Evolutionary conservation across 106 monocot species (phyloP), one percentile per base, ranked within the genome.

Genomic region (Apostasia ramifera): DNA sequence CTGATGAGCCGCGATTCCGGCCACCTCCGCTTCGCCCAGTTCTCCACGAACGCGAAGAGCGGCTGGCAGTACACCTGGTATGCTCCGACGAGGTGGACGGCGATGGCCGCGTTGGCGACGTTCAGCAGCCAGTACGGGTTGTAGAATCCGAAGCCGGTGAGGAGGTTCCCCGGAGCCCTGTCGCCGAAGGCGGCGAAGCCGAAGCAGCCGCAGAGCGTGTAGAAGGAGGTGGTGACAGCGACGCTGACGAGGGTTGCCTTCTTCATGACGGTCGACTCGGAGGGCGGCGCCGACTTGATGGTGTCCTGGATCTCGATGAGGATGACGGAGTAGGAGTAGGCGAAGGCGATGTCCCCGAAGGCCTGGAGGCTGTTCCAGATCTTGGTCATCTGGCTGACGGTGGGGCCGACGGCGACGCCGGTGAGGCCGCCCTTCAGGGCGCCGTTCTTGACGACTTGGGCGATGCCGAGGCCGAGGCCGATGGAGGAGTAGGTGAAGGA

Each of bases 21-120:
- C 63, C 59, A 84, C 4, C 3, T 59, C 48, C 62, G 7, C 47
- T 5, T 4, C 0, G 78, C 68, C 77, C 78, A 83, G 40, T 79
- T 85, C 69, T 92, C 92, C 61, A 92, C 53, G 83, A 92, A 92
- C 49, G 88, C 85, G 78, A 85, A 92, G 7, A 88, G 66, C 1
- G 92, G 92, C 64, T 92, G 88, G 78, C 85, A 88, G 74, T 81
- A 92, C 55, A 92, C 92, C 52, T 87, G 91, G 76, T 92, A 92
- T 43, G 85, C 92, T 2, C 92, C 88, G 74, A 92, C 71, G 9
- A 88, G 83, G 81, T 92, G 92, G 68, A 88, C 56, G 44, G 81
- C 88, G 48, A 92, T 85, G 67, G 85, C 82, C 46, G 78, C 79
- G 66, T 85, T 92, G 66, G 88, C 91, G 45, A 92, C 74, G 80